Evolutionary conservation across 1,284 basidiomycete genomes (phyloP).

Genomic region (Cryptococcus sp.): DNA sequence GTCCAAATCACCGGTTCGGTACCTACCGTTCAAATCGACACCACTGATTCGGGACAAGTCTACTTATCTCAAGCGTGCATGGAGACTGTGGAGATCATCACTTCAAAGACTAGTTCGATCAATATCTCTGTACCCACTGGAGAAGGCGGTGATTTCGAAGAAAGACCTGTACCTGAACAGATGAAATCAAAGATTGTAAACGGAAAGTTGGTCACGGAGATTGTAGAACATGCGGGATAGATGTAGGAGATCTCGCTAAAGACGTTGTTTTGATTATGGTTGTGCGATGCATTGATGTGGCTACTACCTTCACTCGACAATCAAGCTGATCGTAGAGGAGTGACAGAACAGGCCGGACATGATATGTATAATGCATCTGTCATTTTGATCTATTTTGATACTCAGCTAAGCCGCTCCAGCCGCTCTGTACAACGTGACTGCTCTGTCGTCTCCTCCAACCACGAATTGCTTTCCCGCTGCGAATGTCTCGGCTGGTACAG

Average conservation of each 20-base stretch:
- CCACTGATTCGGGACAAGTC: constrained; percentile 90
- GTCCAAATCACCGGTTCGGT: constrained; percentile 85
- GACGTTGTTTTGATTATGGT: neutral
- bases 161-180: constrained; percentile 93
- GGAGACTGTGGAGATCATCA: constrained; percentile 73
- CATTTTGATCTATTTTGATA: neutral
- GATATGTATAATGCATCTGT: neutral
- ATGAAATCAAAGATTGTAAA: constrained; percentile 75
- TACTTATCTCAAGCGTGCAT: constrained; percentile 84
- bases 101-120: constrained; percentile 89
- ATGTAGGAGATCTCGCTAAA: neutral
- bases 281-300: neutral
- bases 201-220: constrained; percentile 80
- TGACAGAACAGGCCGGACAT: neutral
- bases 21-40: constrained; percentile 90
- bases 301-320: neutral
- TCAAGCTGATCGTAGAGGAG: neutral
- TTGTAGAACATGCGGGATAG: constrained; percentile 83
- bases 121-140: constrained; percentile 82
- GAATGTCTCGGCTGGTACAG: constrained; percentile 56
- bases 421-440: constrained; percentile 59
- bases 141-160: constrained; percentile 84
- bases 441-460: constrained; percentile 71
- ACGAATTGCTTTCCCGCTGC: constrained; percentile 60
- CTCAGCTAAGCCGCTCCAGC: constrained; percentile 25